These are phyloP conservation scores for Galerina marginata DNA, from an alignment of 768 basidiomycete genomes.

Conservation along the genomic window DNA sequence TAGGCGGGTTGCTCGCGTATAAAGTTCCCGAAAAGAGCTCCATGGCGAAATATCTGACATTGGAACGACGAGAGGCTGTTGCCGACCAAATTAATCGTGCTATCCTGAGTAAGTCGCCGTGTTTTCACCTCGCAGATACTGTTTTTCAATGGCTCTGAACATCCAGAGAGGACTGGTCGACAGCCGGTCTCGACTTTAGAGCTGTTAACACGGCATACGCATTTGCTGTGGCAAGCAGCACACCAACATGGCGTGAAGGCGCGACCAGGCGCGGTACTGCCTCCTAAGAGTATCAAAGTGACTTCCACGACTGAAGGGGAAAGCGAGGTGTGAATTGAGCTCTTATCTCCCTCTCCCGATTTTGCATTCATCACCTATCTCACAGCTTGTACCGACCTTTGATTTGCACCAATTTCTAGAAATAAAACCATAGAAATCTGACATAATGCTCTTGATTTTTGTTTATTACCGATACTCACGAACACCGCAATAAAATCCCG, in stretches of 20 bases:
- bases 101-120: conserved; percentile 69
- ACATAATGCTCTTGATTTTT: neutral
- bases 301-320: conserved; percentile 37
- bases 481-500: neutral
- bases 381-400: conserved; percentile 54
- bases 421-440: conserved; percentile 42
- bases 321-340: conserved; percentile 38
- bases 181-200: conserved; percentile 67
- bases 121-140: neutral
- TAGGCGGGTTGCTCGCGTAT: conserved; percentile 84
- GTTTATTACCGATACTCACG: neutral
- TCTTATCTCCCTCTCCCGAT: neutral
- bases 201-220: conserved; percentile 66
- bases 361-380: conserved; percentile 4
- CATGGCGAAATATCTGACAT: conserved; percentile 74
- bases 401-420: conserved; percentile 60
- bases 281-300: conserved; percentile 36
- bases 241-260: conserved; percentile 54
- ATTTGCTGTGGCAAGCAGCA: conserved; percentile 62
- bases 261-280: conserved; percentile 53
- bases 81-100: conserved; percentile 91
- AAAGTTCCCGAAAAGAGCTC: conserved; percentile 78
- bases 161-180: conserved; percentile 54
- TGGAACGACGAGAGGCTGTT: conserved; percentile 77
- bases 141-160: neutral